phyloP scores from a whole-genome alignment of 495 filamentous ascomycete genomes.

The Podospora conica region DNA sequence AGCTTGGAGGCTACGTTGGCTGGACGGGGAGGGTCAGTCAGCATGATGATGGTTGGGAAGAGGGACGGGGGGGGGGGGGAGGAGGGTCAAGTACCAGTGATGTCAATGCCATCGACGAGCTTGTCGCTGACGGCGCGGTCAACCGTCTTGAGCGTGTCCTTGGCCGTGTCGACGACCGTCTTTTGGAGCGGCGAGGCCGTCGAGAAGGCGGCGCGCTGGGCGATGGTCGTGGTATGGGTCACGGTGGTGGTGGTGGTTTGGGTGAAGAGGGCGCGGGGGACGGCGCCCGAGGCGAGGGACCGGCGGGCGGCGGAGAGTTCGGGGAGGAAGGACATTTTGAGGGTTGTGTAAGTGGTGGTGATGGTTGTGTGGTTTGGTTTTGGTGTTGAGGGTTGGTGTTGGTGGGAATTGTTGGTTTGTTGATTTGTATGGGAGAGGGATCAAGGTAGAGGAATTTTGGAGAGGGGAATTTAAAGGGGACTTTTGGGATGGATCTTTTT shows the following conservation, averaged over 20 bases:
- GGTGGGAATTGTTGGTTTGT: background rate
- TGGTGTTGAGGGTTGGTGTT: background rate
- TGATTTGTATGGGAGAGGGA: background rate
- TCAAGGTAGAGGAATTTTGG: background rate
- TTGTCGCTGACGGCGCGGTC: constrained; percentile 49
- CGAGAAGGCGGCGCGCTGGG: constrained; percentile 39
- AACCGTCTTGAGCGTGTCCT: constrained; percentile 45
- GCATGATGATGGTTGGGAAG: background rate
- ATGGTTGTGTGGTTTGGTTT: constrained; percentile 2
- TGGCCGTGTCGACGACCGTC: constrained; percentile 41
- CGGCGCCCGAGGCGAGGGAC: background rate
- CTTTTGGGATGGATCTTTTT: background rate
- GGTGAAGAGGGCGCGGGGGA: constrained; percentile 14
- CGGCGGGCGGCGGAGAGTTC: constrained; percentile 31
- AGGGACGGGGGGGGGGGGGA: background rate
- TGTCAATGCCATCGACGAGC: constrained; percentile 50
- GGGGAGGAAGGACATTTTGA: constrained; percentile 47
- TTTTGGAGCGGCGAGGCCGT: constrained; percentile 37
- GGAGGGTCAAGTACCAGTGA: constrained; percentile 42
- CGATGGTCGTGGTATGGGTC: constrained; percentile 17
- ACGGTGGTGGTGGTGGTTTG: too few relatives aligned
- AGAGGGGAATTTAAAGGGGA: background rate
- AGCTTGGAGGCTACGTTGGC: constrained; percentile 43
- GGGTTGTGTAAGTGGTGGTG: constrained; percentile 13
- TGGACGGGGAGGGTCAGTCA: constrained; percentile 16